These are phyloP conservation scores for Spencermartinsiella europaea DNA, from an alignment of 805 yeast species.

Conservation along the genomic window DNA sequence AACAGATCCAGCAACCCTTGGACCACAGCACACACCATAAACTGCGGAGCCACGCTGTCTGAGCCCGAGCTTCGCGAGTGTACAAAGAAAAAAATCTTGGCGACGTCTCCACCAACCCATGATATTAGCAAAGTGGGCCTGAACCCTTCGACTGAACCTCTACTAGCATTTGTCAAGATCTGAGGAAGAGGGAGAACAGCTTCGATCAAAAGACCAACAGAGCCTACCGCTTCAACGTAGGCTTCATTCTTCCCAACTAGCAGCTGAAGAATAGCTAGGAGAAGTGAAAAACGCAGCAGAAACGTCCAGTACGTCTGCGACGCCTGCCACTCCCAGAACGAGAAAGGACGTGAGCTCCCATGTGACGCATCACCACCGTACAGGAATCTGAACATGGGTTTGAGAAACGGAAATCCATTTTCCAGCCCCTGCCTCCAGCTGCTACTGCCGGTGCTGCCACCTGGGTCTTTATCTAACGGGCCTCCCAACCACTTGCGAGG, in stretches of 20 bases:
- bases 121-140: conserved; percentile 67
- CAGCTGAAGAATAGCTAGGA: conserved; percentile 39
- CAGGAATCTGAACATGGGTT: not conserved
- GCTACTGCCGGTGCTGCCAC: not conserved
- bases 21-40: conserved; percentile 23
- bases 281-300: conserved; percentile 41
- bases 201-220: conserved; percentile 56
- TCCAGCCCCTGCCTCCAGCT: not conserved
- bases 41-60: conserved; percentile 22
- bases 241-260: conserved; percentile 33
- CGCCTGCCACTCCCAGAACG: conserved; percentile 85
- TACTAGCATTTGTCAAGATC: conserved; percentile 72
- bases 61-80: conserved; percentile 5
- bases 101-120: conserved; percentile 86
- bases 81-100: conserved; percentile 40
- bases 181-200: conserved; percentile 40
- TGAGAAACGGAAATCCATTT: not conserved
- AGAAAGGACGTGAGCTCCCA: conserved; percentile 38
- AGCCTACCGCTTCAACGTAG: conserved; percentile 52
- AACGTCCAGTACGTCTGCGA: conserved; percentile 59
- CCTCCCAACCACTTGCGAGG: conserved; percentile 21
- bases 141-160: conserved; percentile 72
- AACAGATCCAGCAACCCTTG: conserved; percentile 23
- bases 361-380: not conserved
- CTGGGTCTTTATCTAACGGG: conserved; percentile 12